phyloP scores from a whole-genome alignment of 2,329 filamentous ascomycete species.

The Epichloe bromicola region DNA sequence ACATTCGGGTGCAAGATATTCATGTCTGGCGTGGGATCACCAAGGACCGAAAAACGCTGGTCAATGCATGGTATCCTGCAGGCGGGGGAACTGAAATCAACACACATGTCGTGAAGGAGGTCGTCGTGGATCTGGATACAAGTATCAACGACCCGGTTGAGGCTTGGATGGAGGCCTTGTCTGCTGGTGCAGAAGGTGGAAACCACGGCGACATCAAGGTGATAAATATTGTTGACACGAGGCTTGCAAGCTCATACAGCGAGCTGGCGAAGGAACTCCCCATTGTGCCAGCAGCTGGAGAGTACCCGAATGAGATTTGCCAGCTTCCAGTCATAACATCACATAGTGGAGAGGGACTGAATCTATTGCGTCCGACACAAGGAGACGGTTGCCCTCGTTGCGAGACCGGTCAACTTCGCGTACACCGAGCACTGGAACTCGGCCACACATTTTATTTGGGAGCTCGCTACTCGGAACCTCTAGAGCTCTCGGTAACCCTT shows the following conservation, averaged over 20 bases:
- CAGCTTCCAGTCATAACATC: slow-evolving; percentile 6
- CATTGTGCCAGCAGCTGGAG: slow-evolving; percentile 11
- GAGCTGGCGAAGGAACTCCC: slow-evolving; percentile 13
- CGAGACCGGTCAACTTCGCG: slow-evolving; percentile 42
- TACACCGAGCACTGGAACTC: slow-evolving; percentile 70
- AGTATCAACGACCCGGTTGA: slow-evolving; percentile 47
- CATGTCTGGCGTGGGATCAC: slow-evolving; percentile 51
- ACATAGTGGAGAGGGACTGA: slow-evolving; percentile 27
- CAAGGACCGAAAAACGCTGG: slow-evolving; percentile 51
- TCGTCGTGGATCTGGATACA: slow-evolving; percentile 56
- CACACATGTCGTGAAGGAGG: slow-evolving; percentile 48
- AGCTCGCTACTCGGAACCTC: slow-evolving; percentile 68
- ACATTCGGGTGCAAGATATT: slow-evolving; percentile 10
- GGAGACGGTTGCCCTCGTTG: slow-evolving; percentile 69
- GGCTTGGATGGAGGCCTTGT: slow-evolving; percentile 35
- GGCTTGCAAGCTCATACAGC: slow-evolving; percentile 15
- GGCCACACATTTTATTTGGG: slow-evolving; percentile 94
- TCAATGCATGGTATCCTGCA: slow-evolving; percentile 56
- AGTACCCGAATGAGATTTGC: slow-evolving; percentile 1
- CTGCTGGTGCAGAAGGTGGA: slow-evolving; percentile 3
- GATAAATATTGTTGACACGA: slow-evolving; percentile 23
- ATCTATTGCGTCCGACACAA: slow-evolving; percentile 50
- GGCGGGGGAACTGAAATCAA: slow-evolving; percentile 27
- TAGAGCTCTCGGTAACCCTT: slow-evolving; percentile 48
- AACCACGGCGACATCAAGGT: slow-evolving; percentile 7